Evolutionary conservation across 805 yeast species (phyloP), one percentile per base, ranked within the genome.

Genomic region (Isabelozyma heimii): DNA sequence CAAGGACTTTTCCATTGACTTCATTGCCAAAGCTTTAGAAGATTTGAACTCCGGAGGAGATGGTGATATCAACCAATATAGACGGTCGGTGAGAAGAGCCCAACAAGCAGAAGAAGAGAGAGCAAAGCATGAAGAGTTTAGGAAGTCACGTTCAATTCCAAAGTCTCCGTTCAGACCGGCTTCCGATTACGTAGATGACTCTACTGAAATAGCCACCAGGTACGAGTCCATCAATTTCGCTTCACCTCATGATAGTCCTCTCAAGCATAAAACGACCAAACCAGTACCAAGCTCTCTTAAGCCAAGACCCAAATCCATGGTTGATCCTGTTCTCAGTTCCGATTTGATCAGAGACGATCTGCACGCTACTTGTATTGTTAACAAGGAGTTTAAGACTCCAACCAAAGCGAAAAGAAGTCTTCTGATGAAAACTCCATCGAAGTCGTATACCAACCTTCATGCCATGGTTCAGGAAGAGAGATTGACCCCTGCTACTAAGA

Each of bases 31-130:
- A 48, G 78, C 77, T 1, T 57, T 74, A 33, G 77, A 74, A 52
- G 79, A 74, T 54, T 65, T 74, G 52, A 72, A 73, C 48, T 56
- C 66, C 1, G 79, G 79, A 10, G 79, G 79, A 5, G 62, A 74
- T 48, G 78, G 79, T 9, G 77, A 74, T 48, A 60, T 74, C 37
- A 68, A 61, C 42, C 69, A 66, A 52, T 74, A 67, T 52, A 59
- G 79, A 47, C 59, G 65, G 45, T 72, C 77, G 2, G 71, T 72
- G 13, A 53, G 79, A 20, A 44, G 55, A 8, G 55, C 59, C 15
- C 53, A 49, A 16, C 54, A 52, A 20, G 51, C 47, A 14, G 49
- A 52, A 24, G 52, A 55, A 40, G 24, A 26, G n/a, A 44, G 42
- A 37, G 44, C 57, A 14, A 51, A 41, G 44, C 47, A 40, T 47